Evolutionary conservation across 1,284 basidiomycete genomes (phyloP).

Genomic region (Leccinum huronense): DNA sequence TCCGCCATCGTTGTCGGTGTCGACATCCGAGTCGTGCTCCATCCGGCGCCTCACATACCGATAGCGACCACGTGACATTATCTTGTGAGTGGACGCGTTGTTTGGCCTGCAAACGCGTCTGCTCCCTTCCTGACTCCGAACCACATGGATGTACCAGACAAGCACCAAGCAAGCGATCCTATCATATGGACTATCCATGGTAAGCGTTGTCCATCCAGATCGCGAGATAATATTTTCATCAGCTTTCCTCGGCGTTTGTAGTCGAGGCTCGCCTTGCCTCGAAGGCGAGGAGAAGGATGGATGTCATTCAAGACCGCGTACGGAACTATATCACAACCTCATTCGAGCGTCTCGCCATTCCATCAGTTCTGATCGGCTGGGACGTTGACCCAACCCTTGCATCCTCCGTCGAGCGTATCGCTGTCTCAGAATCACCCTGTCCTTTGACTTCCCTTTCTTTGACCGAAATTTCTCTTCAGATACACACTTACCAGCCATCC

Average conservation of each 20-base stretch:
- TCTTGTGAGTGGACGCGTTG: slow-evolving; percentile 41
- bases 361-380: slow-evolving; percentile 73
- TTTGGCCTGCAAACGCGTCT: slow-evolving; percentile 34
- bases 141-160: slow-evolving; percentile 21
- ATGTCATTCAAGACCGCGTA: slow-evolving; percentile 66
- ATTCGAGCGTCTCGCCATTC: slow-evolving; percentile 60
- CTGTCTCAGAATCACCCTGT: slow-evolving; percentile 69
- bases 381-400: slow-evolving; percentile 67
- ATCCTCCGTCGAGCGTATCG: slow-evolving; percentile 74
- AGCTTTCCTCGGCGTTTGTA: slow-evolving; percentile 32
- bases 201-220: slow-evolving; percentile 29
- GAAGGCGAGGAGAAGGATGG: slow-evolving; percentile 66
- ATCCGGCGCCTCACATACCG: not conserved
- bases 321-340: slow-evolving; percentile 58
- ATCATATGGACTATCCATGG: slow-evolving; percentile 59
- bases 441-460: slow-evolving; percentile 54
- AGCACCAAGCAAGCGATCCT: slow-evolving; percentile 11
- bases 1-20: slow-evolving; percentile 19
- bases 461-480: slow-evolving; percentile 61
- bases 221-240: slow-evolving; percentile 1
- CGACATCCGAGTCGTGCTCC: not conserved
- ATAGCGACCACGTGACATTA: slow-evolving; percentile 23
- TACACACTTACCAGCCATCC: slow-evolving; percentile 86
- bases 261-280: slow-evolving; percentile 81
- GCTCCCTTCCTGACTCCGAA: slow-evolving; percentile 8